Percentiles rank a stretch among this genome's conserved stretches.
These are phyloP conservation scores for Podospora didyma DNA, from an alignment of 495 filamentous ascomycete species.

Conservation along the genomic window DNA sequence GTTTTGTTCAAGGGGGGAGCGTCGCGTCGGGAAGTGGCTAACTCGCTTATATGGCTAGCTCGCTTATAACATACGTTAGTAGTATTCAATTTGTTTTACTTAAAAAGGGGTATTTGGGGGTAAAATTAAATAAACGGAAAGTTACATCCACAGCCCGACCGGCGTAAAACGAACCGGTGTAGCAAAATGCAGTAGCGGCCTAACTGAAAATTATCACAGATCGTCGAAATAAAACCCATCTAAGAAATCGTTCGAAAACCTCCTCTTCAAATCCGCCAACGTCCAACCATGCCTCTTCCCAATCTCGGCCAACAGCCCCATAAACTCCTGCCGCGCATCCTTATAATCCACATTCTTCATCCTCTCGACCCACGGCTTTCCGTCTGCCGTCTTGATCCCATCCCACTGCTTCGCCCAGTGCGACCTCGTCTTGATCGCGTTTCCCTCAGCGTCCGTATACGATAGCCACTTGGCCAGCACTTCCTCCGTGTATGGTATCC, in stretches of 20 bases:
- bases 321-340: constrained; percentile 42
- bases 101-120: too few species aligned
- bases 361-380: constrained; percentile 29
- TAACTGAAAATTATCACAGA: too few species aligned
- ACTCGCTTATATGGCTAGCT: too few species aligned
- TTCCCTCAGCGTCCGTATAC: constrained; percentile 29
- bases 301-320: constrained; percentile 33
- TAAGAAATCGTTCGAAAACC: background rate
- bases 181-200: too few species aligned
- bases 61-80: too few species aligned
- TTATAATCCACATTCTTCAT: constrained; percentile 43
- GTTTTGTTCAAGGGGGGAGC: too few species aligned
- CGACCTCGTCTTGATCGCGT: constrained; percentile 38
- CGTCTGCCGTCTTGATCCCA: constrained; percentile 24
- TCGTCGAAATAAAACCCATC: background rate
- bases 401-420: constrained; percentile 57
- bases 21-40: too few species aligned
- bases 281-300: constrained; percentile 45
- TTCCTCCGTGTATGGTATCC: constrained; percentile 42
- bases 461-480: constrained; percentile 45
- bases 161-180: too few species aligned
- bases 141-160: too few species aligned
- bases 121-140: too few species aligned
- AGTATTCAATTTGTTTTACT: too few species aligned
- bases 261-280: constrained; percentile 29